A percentile compares a stretch with the other conserved stretches of the same genome.
Conservation (phyloP, 495 filamentous ascomycete species). For the Talaromyces proteolyticus region DNA sequence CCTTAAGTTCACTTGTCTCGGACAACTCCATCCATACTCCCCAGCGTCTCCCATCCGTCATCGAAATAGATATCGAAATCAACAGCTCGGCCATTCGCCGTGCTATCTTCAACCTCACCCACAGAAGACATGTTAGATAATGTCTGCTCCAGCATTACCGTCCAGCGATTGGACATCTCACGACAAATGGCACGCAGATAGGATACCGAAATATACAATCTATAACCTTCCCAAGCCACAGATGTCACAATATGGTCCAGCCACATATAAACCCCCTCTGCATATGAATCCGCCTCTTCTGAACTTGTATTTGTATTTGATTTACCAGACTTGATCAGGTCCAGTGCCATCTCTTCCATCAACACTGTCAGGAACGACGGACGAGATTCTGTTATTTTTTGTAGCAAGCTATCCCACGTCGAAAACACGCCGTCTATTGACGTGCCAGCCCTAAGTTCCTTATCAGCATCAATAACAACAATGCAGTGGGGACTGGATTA, state of each 20-base stretch:
- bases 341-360: constrained; percentile 29
- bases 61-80: background rate
- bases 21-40: constrained; percentile 26
- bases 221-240: constrained; percentile 22
- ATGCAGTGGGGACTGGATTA: no score
- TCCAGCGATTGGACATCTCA: constrained; percentile 27
- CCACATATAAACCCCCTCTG: constrained; percentile 33
- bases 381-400: constrained; percentile 20
- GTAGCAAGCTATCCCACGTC: constrained; percentile 30
- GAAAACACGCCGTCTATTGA: constrained; percentile 21
- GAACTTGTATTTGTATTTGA: no score
- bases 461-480: no score
- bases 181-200: constrained; percentile 31
- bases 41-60: constrained; percentile 17
- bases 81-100: background rate
- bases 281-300: constrained; percentile 13
- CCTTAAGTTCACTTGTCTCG: constrained; percentile 29
- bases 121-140: constrained; percentile 3
- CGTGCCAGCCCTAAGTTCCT: constrained; percentile 27
- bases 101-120: no score
- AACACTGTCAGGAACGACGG: constrained; percentile 26
- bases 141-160: constrained; percentile 14
- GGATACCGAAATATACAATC: constrained; percentile 19
- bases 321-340: constrained; percentile 12
- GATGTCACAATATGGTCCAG: constrained; percentile 33